phyloP scores from a whole-genome alignment of 1,284 basidiomycete genomes.

The Tylopilus sp. region DNA sequence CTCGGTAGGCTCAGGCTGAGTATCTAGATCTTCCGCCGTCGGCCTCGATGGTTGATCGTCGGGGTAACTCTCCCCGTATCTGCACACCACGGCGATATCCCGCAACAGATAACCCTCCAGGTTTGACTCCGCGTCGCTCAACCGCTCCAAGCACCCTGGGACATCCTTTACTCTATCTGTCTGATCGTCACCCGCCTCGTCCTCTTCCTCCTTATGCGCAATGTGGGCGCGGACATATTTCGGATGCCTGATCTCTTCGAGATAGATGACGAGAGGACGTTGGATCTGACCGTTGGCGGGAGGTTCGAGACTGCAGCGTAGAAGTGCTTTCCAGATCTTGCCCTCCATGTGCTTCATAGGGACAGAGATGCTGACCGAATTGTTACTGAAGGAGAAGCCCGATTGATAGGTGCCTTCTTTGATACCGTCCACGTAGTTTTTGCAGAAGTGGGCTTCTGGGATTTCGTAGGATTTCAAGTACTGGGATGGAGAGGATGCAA shows the following conservation, averaged over 20 bases:
- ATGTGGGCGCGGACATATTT: conserved; percentile 22
- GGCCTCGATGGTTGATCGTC: background rate
- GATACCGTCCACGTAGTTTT: conserved; percentile 19
- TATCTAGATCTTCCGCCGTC: conserved; percentile 3
- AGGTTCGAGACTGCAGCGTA: conserved; percentile 24
- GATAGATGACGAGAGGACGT: conserved; percentile 25
- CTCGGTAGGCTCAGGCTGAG: conserved; percentile 10
- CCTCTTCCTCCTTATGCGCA: background rate
- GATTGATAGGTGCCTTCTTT: conserved; percentile 12
- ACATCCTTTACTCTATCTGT: background rate
- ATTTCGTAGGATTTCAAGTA: conserved; percentile 23
- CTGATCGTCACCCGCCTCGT: background rate
- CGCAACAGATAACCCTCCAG: conserved; percentile 16
- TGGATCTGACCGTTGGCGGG: conserved; percentile 13
- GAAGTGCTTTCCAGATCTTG: conserved; percentile 21
- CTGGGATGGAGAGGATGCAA: conserved; percentile 23
- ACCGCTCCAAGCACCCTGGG: conserved; percentile 23
- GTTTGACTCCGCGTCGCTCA: conserved; percentile 12
- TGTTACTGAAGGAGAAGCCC: conserved; percentile 22
- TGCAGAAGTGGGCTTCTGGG: conserved; percentile 18
- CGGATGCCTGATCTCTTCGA: conserved; percentile 8
- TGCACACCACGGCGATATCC: conserved; percentile 11
- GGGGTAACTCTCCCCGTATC: conserved; percentile 2
- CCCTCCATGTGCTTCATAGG: conserved; percentile 20
- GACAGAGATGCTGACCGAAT: conserved; percentile 17